Conservation (phyloP, 129 eudicot species). For the Sambucus nigra region DNA sequence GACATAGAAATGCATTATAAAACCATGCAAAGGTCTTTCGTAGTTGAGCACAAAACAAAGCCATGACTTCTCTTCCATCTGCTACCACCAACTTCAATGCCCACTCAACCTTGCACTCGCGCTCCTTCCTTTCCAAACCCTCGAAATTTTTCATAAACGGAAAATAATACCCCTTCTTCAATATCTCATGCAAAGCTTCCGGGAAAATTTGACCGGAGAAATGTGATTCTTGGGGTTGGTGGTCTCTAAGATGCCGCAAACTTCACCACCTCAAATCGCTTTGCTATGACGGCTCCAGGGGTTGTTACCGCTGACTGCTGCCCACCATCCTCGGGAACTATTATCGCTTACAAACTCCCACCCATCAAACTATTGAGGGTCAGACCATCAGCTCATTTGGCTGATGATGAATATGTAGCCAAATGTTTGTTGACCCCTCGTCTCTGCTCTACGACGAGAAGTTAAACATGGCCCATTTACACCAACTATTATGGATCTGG, state of each 20-base stretch:
- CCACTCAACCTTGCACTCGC: neutral
- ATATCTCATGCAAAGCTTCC: neutral
- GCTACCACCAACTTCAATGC: neutral
- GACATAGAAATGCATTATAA: neutral
- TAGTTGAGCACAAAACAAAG: neutral
- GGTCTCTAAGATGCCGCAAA: constrained; percentile 15
- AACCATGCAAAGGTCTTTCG: neutral
- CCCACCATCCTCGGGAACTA: neutral
- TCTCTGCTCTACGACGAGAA: neutral
- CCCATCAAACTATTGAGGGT: neutral
- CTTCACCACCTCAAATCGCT: neutral
- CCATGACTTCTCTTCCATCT: neutral
- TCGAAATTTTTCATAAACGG: neutral
- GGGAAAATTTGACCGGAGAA: constrained; percentile 14
- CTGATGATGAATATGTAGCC: neutral
- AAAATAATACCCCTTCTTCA: neutral
- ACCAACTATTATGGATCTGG: neutral
- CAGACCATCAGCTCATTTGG: constrained; percentile 4
- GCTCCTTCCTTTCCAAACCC: neutral
- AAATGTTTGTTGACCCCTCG: neutral
- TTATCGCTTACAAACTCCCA: neutral
- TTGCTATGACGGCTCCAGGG: neutral
- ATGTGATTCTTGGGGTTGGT: constrained; percentile 17
- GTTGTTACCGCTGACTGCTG: neutral
- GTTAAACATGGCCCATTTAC: neutral